A percentile compares a stretch with the other conserved stretches of the same genome.
Conservation (phyloP, 352 stramenopile genomes). For the Peronospora destructor region DNA sequence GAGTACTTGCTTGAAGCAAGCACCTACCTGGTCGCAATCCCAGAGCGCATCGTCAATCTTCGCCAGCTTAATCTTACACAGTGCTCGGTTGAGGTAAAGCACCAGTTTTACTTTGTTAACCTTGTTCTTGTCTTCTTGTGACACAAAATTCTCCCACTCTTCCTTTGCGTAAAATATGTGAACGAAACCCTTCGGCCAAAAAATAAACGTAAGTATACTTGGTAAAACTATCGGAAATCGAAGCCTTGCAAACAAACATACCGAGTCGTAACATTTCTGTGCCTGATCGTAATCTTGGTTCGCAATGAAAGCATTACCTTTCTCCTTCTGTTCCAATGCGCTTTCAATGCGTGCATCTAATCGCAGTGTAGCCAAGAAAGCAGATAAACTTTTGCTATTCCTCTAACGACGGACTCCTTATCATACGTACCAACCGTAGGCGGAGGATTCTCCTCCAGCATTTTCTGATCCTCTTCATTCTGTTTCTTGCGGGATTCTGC, state of each 20-base stretch:
- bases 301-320: constrained; percentile 62
- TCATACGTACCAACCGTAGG: constrained; percentile 53
- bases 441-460: constrained; percentile 78
- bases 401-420: background rate
- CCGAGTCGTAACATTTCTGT: constrained; percentile 83
- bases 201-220: constrained; percentile 2
- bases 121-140: constrained; percentile 64
- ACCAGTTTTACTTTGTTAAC: constrained; percentile 78
- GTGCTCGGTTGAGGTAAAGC: constrained; percentile 72
- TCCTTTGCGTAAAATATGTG: constrained; percentile 85
- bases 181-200: constrained; percentile 56
- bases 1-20: background rate
- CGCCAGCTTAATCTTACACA: constrained; percentile 80
- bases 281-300: constrained; percentile 68
- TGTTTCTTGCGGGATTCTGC: constrained; percentile 79
- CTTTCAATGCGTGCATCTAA: constrained; percentile 63
- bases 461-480: constrained; percentile 75
- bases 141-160: constrained; percentile 76
- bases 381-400: background rate
- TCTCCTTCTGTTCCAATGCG: constrained; percentile 73
- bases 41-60: constrained; percentile 82
- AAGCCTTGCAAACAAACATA: constrained; percentile 15
- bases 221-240: background rate
- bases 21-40: constrained; percentile 72
- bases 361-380: background rate